Conservation (phyloP, 768 basidiomycete genomes). For the Collybia nuda region DNA sequence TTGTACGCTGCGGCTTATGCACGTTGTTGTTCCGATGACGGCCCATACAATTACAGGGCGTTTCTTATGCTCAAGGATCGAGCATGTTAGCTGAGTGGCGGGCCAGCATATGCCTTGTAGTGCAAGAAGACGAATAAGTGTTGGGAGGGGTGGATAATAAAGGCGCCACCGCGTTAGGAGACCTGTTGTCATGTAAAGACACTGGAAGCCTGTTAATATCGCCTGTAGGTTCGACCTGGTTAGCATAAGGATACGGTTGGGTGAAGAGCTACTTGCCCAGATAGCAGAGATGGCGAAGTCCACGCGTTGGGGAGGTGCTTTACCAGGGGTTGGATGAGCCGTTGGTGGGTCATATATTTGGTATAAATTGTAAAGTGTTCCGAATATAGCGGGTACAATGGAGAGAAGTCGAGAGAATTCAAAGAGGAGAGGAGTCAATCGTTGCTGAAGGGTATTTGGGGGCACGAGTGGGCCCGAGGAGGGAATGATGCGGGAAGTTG, state of each 20-base stretch:
- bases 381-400: conserved; percentile 70
- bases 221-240: conserved; percentile 44
- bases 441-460: conserved; percentile 41
- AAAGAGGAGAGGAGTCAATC: conserved; percentile 62
- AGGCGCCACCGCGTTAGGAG: conserved; percentile 87
- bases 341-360: conserved; percentile 25
- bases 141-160: conserved; percentile 86
- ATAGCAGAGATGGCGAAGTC: conserved; percentile 70
- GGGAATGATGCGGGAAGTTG: conserved; percentile 63
- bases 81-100: conserved; percentile 83
- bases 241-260: background rate
- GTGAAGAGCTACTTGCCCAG: conserved; percentile 48
- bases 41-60: conserved; percentile 91
- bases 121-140: conserved; percentile 88
- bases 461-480: conserved; percentile 51
- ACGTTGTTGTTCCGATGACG: conserved; percentile 86
- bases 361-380: conserved; percentile 52
- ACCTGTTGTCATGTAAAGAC: conserved; percentile 84
- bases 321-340: conserved; percentile 8
- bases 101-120: conserved; percentile 98
- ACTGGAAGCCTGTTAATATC: conserved; percentile 86
- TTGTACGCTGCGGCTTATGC: conserved; percentile 78
- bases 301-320: conserved; percentile 47
- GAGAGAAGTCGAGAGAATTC: conserved; percentile 69
- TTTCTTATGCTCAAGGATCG: conserved; percentile 62